Conservation (phyloP, 2,329 filamentous ascomycete species). For the Pseudopithomyces chartarum region DNA sequence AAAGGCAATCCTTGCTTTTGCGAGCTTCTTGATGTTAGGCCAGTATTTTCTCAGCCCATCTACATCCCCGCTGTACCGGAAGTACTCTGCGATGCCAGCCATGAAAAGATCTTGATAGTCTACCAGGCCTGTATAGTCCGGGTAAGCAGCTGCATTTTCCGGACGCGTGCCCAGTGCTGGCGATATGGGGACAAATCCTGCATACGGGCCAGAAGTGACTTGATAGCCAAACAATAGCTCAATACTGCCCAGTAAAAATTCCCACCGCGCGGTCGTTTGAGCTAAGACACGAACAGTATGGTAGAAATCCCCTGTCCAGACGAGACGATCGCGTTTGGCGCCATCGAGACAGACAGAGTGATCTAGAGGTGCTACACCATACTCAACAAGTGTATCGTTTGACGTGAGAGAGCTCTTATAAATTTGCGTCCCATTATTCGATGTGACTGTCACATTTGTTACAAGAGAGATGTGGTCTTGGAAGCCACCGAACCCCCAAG, state of each 20-base stretch:
- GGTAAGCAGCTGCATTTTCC: constrained; percentile 3
- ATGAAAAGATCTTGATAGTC: constrained; percentile 42
- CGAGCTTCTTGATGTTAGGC: constrained; percentile 28
- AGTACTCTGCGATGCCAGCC: constrained; percentile 32
- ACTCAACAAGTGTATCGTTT: constrained; percentile 42
- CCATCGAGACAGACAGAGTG: constrained; percentile 49
- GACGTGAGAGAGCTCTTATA: constrained; percentile 40
- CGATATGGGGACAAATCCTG: constrained; percentile 17
- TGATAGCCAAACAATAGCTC: constrained; percentile 32
- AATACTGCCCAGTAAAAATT: constrained; percentile 43
- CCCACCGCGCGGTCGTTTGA: constrained; percentile 42
- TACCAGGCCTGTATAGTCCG: constrained; percentile 16
- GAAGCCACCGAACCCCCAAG: constrained; percentile 50
- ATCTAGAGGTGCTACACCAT: constrained; percentile 41
- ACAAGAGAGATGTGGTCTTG: constrained; percentile 47
- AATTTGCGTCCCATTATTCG: constrained; percentile 16
- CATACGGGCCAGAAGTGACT: constrained; percentile 5
- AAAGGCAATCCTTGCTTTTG: constrained; percentile 23
- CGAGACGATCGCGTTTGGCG: constrained; percentile 48
- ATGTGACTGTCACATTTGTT: constrained; percentile 36
- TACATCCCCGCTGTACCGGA: constrained; percentile 24
- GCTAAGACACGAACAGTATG: constrained; percentile 48
- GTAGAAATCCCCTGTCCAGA: constrained; percentile 52
- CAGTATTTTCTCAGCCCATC: constrained; percentile 24
- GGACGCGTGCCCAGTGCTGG: constrained; percentile 12